These are phyloP conservation scores for Botrytis byssoidea DNA, from an alignment of 2,329 filamentous ascomycete species.

Conservation along the genomic window DNA sequence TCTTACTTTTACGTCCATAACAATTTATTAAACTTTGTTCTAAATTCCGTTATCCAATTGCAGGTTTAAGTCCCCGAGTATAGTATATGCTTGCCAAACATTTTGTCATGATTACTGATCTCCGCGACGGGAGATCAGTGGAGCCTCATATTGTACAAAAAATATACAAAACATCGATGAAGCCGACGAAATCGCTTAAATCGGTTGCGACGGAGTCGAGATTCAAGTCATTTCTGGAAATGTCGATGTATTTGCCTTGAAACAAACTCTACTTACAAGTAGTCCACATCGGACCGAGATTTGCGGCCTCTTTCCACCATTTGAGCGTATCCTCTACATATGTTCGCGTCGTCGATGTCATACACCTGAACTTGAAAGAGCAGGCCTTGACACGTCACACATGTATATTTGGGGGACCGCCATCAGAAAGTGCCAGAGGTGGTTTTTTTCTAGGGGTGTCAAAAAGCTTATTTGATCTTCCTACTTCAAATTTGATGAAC, in stretches of 20 bases:
- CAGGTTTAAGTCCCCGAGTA: background rate
- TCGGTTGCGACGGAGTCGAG: background rate
- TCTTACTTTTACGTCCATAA: background rate
- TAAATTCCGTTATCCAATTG: constrained; percentile 3
- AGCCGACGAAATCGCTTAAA: background rate
- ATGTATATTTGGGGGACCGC: constrained; percentile 1
- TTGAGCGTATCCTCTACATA: background rate
- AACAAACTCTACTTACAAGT: background rate
- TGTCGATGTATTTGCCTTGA: background rate
- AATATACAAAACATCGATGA: background rate
- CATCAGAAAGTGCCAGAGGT: background rate
- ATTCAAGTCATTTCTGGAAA: background rate
- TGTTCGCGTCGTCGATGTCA: background rate
- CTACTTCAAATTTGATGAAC: background rate
- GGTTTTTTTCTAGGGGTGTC: background rate
- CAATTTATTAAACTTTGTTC: constrained; percentile 10
- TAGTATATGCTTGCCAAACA: background rate
- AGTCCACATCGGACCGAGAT: background rate
- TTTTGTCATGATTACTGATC: constrained; percentile 14
- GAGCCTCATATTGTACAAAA: background rate
- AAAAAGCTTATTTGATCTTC: constrained; percentile 11
- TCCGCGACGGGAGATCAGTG: constrained; percentile 9
- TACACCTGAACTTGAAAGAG: background rate
- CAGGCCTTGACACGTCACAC: background rate
- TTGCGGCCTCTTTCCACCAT: background rate